Evolutionary conservation across 768 basidiomycete genomes (phyloP).

Genomic region (Boletus eberwhitei): DNA sequence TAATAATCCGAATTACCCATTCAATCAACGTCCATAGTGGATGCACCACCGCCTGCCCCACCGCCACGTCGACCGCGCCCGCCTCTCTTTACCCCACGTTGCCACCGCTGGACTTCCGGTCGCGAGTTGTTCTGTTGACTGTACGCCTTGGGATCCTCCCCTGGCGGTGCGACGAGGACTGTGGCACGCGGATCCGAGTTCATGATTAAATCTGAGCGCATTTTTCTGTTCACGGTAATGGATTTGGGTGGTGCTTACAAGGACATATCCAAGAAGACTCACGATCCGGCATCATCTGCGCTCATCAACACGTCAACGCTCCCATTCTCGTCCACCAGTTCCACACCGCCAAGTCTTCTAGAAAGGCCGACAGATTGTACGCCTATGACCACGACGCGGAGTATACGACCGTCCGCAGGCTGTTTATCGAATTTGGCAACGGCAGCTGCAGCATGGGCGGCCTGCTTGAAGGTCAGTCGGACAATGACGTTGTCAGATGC

Average conservation of each 20-base stretch:
- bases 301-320: constrained; percentile 57
- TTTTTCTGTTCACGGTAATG: constrained; percentile 51
- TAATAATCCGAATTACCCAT: not conserved
- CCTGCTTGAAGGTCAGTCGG: constrained; percentile 68
- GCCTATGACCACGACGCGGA: constrained; percentile 65
- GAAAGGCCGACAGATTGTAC: constrained; percentile 51
- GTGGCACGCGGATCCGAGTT: constrained; percentile 58
- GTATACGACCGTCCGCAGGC: constrained; percentile 75
- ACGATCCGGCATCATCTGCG: constrained; percentile 51
- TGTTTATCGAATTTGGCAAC: constrained; percentile 76
- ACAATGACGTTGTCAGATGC: constrained; percentile 47
- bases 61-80: constrained; percentile 25
- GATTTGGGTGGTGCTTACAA: not conserved
- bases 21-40: constrained; percentile 31
- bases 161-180: constrained; percentile 67
- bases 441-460: constrained; percentile 59
- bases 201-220: constrained; percentile 79
- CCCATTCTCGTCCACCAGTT: constrained; percentile 38
- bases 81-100: constrained; percentile 25
- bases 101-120: constrained; percentile 25
- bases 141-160: constrained; percentile 54
- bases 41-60: constrained; percentile 11
- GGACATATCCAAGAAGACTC: constrained; percentile 7
- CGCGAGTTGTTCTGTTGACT: constrained; percentile 29
- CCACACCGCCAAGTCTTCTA: constrained; percentile 56